Evolutionary conservation across 176 grass and related monocot species (phyloP).

Genomic region (Ensete glaucum): DNA sequence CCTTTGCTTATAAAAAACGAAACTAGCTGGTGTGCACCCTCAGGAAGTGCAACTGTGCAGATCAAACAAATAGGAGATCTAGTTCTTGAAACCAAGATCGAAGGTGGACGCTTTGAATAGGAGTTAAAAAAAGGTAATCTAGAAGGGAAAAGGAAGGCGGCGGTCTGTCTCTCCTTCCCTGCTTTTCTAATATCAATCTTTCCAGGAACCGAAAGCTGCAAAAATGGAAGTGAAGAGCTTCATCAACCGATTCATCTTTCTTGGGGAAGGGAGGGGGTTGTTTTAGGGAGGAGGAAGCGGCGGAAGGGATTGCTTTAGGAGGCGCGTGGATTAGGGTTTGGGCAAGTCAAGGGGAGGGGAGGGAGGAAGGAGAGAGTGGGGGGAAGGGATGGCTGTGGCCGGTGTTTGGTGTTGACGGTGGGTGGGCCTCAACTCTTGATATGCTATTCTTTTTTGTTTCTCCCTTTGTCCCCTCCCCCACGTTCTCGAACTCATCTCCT

Average conservation of each 20-base stretch:
- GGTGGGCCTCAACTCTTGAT: neutral
- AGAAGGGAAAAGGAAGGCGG: neutral
- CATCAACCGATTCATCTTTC: neutral
- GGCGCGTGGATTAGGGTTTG: neutral
- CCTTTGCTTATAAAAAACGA: neutral
- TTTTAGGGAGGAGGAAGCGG: neutral
- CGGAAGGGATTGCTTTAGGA: neutral
- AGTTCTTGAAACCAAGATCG: neutral
- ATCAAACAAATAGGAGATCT: neutral
- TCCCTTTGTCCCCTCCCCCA: neutral
- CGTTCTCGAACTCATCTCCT: neutral
- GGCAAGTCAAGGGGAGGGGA: conserved; percentile 3
- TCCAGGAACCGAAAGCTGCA: neutral
- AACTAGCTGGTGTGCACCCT: neutral
- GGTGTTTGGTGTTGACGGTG: conserved; percentile 1
- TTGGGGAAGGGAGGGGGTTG: neutral
- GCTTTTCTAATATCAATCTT: neutral
- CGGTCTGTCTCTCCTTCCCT: neutral
- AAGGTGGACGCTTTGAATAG: neutral
- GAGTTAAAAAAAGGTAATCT: neutral
- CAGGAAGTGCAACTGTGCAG: too few relatives aligned
- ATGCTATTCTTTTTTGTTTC: neutral
- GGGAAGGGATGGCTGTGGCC: neutral
- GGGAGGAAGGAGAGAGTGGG: too few relatives aligned
- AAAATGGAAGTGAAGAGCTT: neutral